Evolutionary conservation across 2,329 filamentous ascomycete species (phyloP), one percentile per base, ranked within the genome.

Genomic region (Chrysoporthe puriensis): DNA sequence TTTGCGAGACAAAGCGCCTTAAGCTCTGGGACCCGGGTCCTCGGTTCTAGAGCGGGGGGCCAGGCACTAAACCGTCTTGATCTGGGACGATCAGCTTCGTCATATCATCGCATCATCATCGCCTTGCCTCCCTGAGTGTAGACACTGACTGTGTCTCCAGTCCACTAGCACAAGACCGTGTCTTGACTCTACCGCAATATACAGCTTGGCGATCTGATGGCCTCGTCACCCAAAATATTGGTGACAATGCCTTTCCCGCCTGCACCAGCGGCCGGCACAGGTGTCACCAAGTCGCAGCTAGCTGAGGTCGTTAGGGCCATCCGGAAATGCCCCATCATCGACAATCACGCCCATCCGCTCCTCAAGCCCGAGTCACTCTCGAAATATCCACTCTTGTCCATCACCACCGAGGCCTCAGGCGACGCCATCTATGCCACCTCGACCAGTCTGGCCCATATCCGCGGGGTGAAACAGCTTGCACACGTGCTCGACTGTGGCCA

Each of bases 371-470:
- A 81, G 26, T 77, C 82, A 13, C 76, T 85, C 40, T 76, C 78
- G 67, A 81, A 82, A 32, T 80, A 86, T 64, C 77, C 83, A 0
- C 78, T 88, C 5, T 75, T 87, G 60, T 85, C 88, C 57, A 89
- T 94, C 70, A 88, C 88, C 1, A 91, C 90, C 7, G 92, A 96
- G 80, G 93, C 92, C 1, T 81, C 86, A 67, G 91, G 90, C 8
- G 81, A 86, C 66, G 91, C 92, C 14, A 80, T 95, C 40, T 77
- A 85, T 54, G 86, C 90, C 66, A 85, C 87, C 0, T 81, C 79
- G 58, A 86, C 85, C 16, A 87, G 89, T 3, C 81, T 96, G 9
- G 83, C 91, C 9, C 90, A 94, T 72, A 79, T 93, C 1, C 87
- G 92, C 50, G 91, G 89, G 40, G 85, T 89, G 13, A 87, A 85